A percentile compares a stretch with the other conserved stretches of the same genome.
These are phyloP conservation scores for Conticribra guillardii DNA, from an alignment of 108 stramenopile genomes.

Conservation along the genomic window DNA sequence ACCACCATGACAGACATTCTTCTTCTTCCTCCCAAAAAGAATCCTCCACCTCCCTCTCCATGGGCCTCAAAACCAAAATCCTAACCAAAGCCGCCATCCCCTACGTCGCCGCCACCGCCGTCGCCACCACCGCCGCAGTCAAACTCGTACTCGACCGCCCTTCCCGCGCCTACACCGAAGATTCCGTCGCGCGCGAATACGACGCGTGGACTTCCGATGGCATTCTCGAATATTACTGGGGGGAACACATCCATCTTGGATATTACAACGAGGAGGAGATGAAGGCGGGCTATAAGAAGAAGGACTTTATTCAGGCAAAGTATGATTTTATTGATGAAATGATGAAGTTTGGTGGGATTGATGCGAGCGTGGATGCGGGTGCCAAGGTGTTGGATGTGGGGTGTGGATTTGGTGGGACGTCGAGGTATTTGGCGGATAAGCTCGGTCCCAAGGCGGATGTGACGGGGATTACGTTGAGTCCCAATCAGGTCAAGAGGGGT, in stretches of 20 bases:
- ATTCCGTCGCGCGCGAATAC: conserved; percentile 85
- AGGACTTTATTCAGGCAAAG: conserved; percentile 93
- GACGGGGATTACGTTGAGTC: conserved; percentile 93
- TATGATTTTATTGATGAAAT: conserved; percentile 98
- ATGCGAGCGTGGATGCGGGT: conserved; percentile 42
- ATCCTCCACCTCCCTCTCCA: conserved; percentile 40
- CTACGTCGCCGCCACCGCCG: conserved; percentile 56
- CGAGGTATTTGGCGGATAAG: conserved; percentile 88
- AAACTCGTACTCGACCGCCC: conserved; percentile 78
- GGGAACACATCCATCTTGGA: conserved; percentile 98
- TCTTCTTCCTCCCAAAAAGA: neutral
- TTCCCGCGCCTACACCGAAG: conserved; percentile 77
- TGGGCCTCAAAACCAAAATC: conserved; percentile 42
- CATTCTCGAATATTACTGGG: conserved; percentile 98
- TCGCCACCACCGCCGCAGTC: conserved; percentile 67
- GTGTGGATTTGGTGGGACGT: conserved; percentile 97
- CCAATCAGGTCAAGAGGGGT: conserved; percentile 92
- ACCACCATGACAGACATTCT: neutral
- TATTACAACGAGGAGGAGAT: conserved; percentile 87
- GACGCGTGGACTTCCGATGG: conserved; percentile 95
- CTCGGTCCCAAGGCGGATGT: conserved; percentile 79
- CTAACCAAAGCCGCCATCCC: conserved; percentile 45
- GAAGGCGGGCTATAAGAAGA: conserved; percentile 75
- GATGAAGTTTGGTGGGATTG: conserved; percentile 92
- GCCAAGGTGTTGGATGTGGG: conserved; percentile 96